Conservation (phyloP, 306 rosid genomes). For the Styphnolobium japonicum region DNA sequence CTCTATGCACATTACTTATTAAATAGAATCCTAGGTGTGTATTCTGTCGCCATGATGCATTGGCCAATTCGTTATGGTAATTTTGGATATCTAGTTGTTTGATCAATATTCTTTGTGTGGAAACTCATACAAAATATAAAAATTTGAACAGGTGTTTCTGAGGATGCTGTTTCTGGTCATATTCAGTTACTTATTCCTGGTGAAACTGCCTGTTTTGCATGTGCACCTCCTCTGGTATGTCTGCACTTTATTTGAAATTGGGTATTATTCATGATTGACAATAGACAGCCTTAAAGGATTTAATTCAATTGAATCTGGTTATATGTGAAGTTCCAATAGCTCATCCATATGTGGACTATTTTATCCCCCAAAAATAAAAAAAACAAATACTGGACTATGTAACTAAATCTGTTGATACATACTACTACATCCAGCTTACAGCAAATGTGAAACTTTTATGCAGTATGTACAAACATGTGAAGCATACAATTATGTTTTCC, state of each 20-base stretch:
- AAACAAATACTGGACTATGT: neutral
- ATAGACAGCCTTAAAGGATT: neutral
- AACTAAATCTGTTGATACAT: neutral
- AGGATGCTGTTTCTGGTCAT: slow-evolving; percentile 98
- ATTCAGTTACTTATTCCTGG: slow-evolving; percentile 94
- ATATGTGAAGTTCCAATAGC: slow-evolving; percentile 1
- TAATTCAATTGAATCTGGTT: neutral
- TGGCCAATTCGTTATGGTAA: neutral
- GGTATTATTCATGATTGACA: neutral
- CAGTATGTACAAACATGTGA: slow-evolving; percentile 20
- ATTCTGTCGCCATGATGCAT: neutral
- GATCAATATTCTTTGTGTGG: neutral
- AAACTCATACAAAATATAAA: slow-evolving; percentile 25
- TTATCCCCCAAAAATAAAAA: neutral
- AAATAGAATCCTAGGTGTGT: neutral
- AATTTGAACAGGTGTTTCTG: slow-evolving; percentile 81
- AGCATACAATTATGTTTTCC: slow-evolving; percentile 21
- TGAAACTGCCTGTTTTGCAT: slow-evolving; percentile 98
- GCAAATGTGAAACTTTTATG: neutral
- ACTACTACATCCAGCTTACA: neutral
- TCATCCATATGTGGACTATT: neutral
- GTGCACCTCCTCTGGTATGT: slow-evolving; percentile 97
- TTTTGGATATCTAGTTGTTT: slow-evolving; percentile 13
- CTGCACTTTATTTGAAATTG: slow-evolving; percentile 17
- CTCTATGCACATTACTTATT: neutral